A percentile compares a stretch with the other conserved stretches of the same genome.
Evolutionary conservation across 768 basidiomycete species (phyloP).

Genomic region (Mycena rebaudengoi): DNA sequence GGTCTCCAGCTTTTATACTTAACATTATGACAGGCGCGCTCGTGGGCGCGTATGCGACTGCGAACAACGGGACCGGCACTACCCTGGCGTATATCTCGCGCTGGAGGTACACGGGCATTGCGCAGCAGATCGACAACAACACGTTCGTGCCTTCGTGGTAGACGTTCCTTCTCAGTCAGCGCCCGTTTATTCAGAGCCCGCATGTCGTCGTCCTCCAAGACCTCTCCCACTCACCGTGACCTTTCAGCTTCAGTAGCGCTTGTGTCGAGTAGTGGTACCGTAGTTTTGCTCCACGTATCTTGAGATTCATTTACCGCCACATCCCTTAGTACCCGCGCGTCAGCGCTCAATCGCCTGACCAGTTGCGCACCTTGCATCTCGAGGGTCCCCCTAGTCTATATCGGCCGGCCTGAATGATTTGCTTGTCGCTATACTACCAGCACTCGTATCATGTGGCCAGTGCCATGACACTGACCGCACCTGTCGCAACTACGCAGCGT

Average conservation of each 20-base stretch:
- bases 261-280: background rate
- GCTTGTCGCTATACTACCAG: too few species aligned
- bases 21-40: constrained; percentile 11
- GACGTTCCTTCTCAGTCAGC: background rate
- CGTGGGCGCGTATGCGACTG: constrained; percentile 22
- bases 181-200: background rate
- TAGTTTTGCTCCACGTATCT: background rate
- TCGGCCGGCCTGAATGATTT: too few species aligned
- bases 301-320: background rate
- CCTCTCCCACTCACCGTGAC: background rate
- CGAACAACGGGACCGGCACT: constrained; percentile 20
- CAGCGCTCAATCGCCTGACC: background rate
- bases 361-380: background rate
- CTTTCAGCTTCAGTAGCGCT: background rate
- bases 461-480: too few species aligned
- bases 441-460: too few species aligned
- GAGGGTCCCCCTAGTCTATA: too few species aligned
- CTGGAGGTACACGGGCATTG: constrained; percentile 24
- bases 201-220: background rate
- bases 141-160: constrained; percentile 18
- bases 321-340: background rate
- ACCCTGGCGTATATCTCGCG: constrained; percentile 20
- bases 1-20: background rate
- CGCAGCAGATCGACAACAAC: constrained; percentile 19
- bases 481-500: too few species aligned